Conservation (phyloP, 441 rosid genomes). For the Kokia cookei region DNA sequence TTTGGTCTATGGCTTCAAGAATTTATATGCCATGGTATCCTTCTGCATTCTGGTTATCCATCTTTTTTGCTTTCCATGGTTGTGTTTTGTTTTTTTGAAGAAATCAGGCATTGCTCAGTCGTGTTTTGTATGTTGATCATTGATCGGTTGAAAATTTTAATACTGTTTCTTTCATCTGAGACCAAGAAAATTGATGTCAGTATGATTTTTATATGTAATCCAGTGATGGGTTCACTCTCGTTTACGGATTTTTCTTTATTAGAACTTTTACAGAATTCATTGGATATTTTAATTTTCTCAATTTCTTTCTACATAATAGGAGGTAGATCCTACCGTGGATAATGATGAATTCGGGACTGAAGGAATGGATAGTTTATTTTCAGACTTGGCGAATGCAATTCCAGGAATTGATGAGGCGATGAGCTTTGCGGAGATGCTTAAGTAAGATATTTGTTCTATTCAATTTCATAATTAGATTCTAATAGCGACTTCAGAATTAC, state of each 20-base stretch:
- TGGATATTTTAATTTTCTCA: neutral
- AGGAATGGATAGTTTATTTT: constrained; percentile 85
- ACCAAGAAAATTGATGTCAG: neutral
- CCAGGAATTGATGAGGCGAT: constrained; percentile 78
- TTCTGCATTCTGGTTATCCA: neutral
- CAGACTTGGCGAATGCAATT: constrained; percentile 92
- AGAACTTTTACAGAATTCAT: neutral
- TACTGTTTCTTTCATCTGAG: neutral
- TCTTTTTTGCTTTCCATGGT: neutral
- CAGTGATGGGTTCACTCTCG: neutral
- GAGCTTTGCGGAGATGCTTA: constrained; percentile 65
- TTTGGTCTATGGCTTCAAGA: constrained; percentile 85
- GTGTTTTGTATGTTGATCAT: neutral
- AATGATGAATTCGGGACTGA: constrained; percentile 42
- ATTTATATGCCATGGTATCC: constrained; percentile 88
- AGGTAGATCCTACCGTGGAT: constrained; percentile 77
- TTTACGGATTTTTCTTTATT: neutral
- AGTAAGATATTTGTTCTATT: constrained; percentile 44
- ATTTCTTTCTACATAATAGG: constrained; percentile 35
- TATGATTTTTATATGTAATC: neutral
- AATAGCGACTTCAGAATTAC: neutral
- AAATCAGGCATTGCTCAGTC: neutral
- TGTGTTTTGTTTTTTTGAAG: neutral
- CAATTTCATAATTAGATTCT: neutral
- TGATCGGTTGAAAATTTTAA: neutral